Base-by-base conservation (phyloP, 1,139 yeast genomes). In the Pichia sp. region DNA sequence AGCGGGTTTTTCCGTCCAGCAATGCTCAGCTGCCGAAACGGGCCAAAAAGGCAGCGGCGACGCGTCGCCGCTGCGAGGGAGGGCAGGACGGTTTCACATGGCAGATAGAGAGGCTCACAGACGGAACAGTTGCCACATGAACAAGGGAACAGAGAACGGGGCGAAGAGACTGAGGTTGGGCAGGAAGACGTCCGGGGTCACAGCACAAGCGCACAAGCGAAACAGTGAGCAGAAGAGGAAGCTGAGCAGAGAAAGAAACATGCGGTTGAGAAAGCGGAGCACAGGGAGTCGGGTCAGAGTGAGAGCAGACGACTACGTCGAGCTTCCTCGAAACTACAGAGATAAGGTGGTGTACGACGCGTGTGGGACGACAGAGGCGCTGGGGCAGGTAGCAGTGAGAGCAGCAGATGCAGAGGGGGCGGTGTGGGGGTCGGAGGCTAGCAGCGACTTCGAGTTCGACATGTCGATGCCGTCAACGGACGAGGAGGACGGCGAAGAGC, bases 251-350 rank as follows among this genome's bases (percentile, higher is more conserved):
- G 8, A 8, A 5, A 34, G 11, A 5, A 41, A 19, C 19, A 47
- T 47, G 50, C 30, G 50, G 26, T 26, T 47, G 16, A 47, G 50
- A 47, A 38, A 32, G 8, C 10, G 13, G 6, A 23, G 41, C 34
- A 36, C 42, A n/a, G 38, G 29, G 7, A 16, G n/a, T 8, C 32
- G n/a, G 43, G 8, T 13, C 11, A 19, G 41, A 23, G n/a, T 49
- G n/a, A 6, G 51, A 26, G 38, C 32, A 15, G 47, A 41, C 8
- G 51, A 49, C 38, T 19, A 30, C 8, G 47, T 29, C 5, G 52
- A 51, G 19, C 40, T 49, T 29, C 50, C 50, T 16, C 26, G 49
- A 36, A 45, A 49, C 43, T 51, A 43, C 38, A 15, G 19, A 10
- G 54, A 54, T 19, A 29, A 26, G 36, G 32, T 49, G 13, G 13